Base-by-base conservation (phyloP, 164 flowering plant species). In the Cinnamomum micranthum region DNA sequence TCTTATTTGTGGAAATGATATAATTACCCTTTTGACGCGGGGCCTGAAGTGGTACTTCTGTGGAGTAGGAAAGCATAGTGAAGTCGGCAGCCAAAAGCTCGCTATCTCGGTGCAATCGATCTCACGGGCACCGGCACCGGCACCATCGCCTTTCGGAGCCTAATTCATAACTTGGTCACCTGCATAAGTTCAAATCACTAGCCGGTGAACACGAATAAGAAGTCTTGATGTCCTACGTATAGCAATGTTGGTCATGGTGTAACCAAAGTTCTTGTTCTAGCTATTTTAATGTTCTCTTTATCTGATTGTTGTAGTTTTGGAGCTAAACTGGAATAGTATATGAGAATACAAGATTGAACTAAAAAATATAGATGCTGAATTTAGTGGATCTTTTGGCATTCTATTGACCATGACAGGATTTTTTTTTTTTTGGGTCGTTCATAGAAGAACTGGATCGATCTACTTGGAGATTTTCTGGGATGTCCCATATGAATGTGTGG, bases 11-110 rank as follows among this genome's bases (percentile, higher is more conserved):
- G 83, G 83, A 23, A 79, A 78, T 12, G 81, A 81, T 25, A 68
- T 6, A 17, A 65, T 78, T 25, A 71, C 74, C 1, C 72, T 75
- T 14, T 55, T 72, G 12, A 35, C 72, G 2, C 73, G 79, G 9
- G 77, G 81, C 24, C 75, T 35, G 27, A 81, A 81, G 59, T 77
- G 80, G 80, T 81, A 81, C 75, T 73, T 81, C 47, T 81, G 80
- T 33, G 83, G 78, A n/a, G 71, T 75, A 1, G 67, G 68, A 17
- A 28, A 55, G 59, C 78, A 77, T 24, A 77, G 83, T 64, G 73
- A 72, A 4, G 7, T 25, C 1, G 62, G 71, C 2, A 75, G 77
- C n/a, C 76, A 64, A 69, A 78, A 78, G 72, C 80, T 81, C 13
- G 71, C 13, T 27, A 77, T 78, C 60, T 69, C 73, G 6, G 73